phyloP scores from a whole-genome alignment of 352 stramenopile species.

The Plasmopara muralis region DNA sequence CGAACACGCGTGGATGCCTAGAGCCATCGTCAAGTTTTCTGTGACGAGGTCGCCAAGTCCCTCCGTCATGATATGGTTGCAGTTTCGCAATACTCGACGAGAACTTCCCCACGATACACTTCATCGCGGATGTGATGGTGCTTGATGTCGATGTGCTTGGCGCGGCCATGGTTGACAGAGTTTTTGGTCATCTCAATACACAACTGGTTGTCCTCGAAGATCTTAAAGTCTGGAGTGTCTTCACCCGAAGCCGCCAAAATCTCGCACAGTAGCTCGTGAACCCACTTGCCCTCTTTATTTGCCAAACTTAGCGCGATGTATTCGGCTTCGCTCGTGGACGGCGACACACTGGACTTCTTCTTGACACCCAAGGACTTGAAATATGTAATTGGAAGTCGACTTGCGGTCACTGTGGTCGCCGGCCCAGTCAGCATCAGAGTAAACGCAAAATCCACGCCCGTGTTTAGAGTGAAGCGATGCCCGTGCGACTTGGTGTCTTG shows the following conservation, averaged over 20 bases:
- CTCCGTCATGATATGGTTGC: background rate
- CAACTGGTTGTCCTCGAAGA: conserved; percentile 7
- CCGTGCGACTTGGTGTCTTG: conserved; percentile 16
- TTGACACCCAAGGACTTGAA: background rate
- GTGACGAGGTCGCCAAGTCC: background rate
- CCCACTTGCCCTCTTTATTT: conserved; percentile 4
- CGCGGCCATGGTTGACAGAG: background rate
- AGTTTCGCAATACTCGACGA: background rate
- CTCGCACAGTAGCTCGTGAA: conserved; percentile 4
- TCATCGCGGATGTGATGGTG: background rate
- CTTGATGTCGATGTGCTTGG: background rate
- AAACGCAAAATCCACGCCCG: background rate
- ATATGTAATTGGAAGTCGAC: background rate
- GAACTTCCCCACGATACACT: background rate
- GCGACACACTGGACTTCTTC: conserved; percentile 2
- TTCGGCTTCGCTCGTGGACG: conserved; percentile 11
- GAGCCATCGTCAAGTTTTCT: background rate
- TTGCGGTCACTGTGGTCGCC: background rate
- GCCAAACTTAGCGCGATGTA: conserved; percentile 11
- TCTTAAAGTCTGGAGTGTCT: conserved; percentile 4
- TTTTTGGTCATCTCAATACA: conserved; percentile 3
- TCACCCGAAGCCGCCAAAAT: conserved; percentile 1
- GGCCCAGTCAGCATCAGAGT: background rate
- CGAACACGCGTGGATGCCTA: background rate
- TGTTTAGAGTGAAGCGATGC: conserved; percentile 1